phyloP scores from a whole-genome alignment of 768 basidiomycete genomes.

The Kwoniella dendrophila region DNA sequence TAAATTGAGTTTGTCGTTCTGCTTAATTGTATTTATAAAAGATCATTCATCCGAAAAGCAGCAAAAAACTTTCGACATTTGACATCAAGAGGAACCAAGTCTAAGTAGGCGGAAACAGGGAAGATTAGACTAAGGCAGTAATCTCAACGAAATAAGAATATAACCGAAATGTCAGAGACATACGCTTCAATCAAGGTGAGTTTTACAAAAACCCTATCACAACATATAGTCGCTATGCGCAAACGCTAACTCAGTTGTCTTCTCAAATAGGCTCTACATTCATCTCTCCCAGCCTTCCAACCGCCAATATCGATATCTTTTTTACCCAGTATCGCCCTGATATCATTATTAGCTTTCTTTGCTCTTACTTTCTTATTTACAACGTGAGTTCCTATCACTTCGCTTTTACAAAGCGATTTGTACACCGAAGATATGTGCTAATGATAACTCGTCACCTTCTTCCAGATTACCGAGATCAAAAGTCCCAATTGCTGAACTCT shows the following conservation, averaged over 20 bases:
- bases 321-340: slow-evolving; percentile 73
- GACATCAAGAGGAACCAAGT: not conserved
- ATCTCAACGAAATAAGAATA: not conserved
- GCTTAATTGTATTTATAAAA: no score
- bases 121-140: not conserved
- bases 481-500: slow-evolving; percentile 68
- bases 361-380: slow-evolving; percentile 88
- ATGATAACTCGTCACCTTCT: not conserved
- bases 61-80: not conserved
- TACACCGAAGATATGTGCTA: not conserved
- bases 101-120: not conserved
- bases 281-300: slow-evolving; percentile 68
- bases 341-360: slow-evolving; percentile 75
- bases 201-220: no score
- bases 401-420: slow-evolving; percentile 7
- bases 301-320: slow-evolving; percentile 69
- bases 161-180: slow-evolving; percentile 16
- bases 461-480: slow-evolving; percentile 73
- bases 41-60: no score
- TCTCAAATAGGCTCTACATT: slow-evolving; percentile 65
- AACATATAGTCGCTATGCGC: not conserved
- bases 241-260: not conserved
- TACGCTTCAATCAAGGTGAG: slow-evolving; percentile 40
- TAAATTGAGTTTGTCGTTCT: no score
- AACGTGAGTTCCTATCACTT: slow-evolving; percentile 60